Evolutionary conservation across 371 early-diverging fungal species (phyloP).

Genomic region (Capillidium rhysosporum): DNA sequence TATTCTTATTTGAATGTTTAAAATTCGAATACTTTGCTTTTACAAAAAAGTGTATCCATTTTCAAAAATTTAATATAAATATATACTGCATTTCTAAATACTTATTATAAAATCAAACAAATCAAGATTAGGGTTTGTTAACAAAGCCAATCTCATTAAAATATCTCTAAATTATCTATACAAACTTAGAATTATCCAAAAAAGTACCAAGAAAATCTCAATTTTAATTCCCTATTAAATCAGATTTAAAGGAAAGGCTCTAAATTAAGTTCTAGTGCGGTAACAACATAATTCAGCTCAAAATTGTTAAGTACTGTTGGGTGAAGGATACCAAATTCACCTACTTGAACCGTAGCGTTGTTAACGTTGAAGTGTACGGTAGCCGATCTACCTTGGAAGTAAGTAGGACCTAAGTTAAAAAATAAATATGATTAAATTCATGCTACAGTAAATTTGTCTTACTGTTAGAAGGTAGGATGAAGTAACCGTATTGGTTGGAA

Average conservation of each 20-base stretch:
- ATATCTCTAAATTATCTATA: too few species aligned
- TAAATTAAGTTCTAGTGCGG: constrained; percentile 83
- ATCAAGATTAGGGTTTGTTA: too few species aligned
- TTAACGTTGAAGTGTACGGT: constrained; percentile 47
- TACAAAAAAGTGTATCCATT: too few species aligned
- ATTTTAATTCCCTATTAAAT: too few species aligned
- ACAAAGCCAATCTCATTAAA: too few species aligned
- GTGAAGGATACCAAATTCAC: constrained; percentile 83
- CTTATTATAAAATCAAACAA: too few species aligned
- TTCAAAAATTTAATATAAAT: too few species aligned
- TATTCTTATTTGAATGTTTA: too few species aligned
- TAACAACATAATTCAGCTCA: constrained; percentile 67
- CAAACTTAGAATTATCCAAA: too few species aligned
- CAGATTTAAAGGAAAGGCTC: constrained; percentile 93
- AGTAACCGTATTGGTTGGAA: constrained; percentile 38
- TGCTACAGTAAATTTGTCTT: constrained; percentile 6
- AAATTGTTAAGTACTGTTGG: constrained; percentile 76
- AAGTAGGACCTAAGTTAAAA: constrained; percentile 39
- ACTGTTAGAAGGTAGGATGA: constrained; percentile 22
- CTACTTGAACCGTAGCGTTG: constrained; percentile 37
- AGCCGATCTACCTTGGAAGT: constrained; percentile 84
- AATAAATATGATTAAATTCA: background rate
- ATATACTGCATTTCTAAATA: too few species aligned
- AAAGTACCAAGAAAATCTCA: too few species aligned
- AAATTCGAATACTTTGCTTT: too few species aligned